Conservation (phyloP, 2,329 filamentous ascomycete species). For the Lachnellula arida region DNA sequence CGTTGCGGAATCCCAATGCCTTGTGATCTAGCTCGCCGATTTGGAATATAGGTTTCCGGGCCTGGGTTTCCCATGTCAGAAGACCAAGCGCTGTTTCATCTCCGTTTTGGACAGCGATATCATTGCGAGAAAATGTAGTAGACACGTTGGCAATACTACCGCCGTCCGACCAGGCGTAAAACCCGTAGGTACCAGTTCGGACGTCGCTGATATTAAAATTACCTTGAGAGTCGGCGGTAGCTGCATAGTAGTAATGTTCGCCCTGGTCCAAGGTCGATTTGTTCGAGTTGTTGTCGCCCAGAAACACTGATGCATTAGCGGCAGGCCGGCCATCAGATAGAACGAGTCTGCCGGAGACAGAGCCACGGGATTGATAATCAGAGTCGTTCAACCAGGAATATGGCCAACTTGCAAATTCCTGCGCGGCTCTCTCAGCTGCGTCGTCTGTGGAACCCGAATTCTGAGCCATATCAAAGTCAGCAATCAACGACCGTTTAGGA, state of each 20-base stretch:
- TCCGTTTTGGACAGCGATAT: slow-evolving; percentile 35
- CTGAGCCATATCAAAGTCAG: slow-evolving; percentile 11
- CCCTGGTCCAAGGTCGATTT: slow-evolving; percentile 45
- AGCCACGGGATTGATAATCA: slow-evolving; percentile 45
- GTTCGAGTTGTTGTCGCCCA: slow-evolving; percentile 43
- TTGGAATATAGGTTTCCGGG: slow-evolving; percentile 41
- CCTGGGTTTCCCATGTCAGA: slow-evolving; percentile 38
- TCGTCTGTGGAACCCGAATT: slow-evolving; percentile 45
- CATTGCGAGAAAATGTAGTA: slow-evolving; percentile 39
- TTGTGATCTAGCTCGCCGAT: slow-evolving; percentile 45
- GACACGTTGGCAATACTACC: slow-evolving; percentile 41
- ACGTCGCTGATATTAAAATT: slow-evolving; percentile 41
- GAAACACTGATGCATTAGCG: slow-evolving; percentile 43
- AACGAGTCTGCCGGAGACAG: slow-evolving; percentile 39
- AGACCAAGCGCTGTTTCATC: slow-evolving; percentile 36
- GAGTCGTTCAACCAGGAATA: slow-evolving; percentile 45
- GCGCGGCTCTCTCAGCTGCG: slow-evolving; percentile 35
- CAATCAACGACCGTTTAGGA: not conserved
- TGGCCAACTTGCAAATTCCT: slow-evolving; percentile 42
- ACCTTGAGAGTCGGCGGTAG: slow-evolving; percentile 40
- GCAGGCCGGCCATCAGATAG: slow-evolving; percentile 46
- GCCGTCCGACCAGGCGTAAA: slow-evolving; percentile 48
- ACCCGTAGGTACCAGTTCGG: slow-evolving; percentile 40
- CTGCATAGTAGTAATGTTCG: slow-evolving; percentile 45
- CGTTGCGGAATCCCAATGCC: slow-evolving; percentile 40